Evolutionary conservation across 768 basidiomycete species (phyloP), one percentile per base, ranked within the genome.

Genomic region (Russula earlei): DNA sequence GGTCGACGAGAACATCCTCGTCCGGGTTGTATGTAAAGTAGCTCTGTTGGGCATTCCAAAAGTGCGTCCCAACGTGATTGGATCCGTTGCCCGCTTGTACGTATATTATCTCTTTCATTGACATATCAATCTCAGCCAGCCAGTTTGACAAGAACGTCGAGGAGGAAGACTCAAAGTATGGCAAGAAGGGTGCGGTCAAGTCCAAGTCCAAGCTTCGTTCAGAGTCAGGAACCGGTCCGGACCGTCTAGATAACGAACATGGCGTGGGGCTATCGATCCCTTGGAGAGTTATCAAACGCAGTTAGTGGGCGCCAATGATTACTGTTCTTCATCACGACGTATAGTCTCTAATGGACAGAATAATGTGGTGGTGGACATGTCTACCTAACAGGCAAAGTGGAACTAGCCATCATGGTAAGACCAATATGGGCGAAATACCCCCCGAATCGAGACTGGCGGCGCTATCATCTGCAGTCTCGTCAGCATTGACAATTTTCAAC

Each of bases 11-110:
- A 4, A 75, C 63, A 22, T 76, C 74, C 15, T 65, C 59, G 19
- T 58, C 60, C 15, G 48, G 61, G 36, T 42, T 42, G 57, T 77
- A 77, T 0, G 74, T 71, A 61, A 84, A 77, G 66, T 89, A 89
- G 59, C 69, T 75, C 67, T 87, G 83, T 67, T 89, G 87, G 1
- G 84, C 77, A 64, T 89, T 89, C 86, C 86, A 91, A 62, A 87
- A 89, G 63, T 90, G 87, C 0, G 85, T 80, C 44, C 85, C 86
- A 19, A 77, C 68, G 64, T 82, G 81, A 64, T 90, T 89, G 19
- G 87, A 75, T 42, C 78, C 64, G 33, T 73, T 67, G 53, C 87
- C 87, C 0, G 85, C 85, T 68, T 90, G 87, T 49, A 91, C 72
- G 67, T 91, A 83, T 55, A 91, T 68, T 58, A 89, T 87, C 65